Percentiles rank a stretch among this genome's conserved stretches.
phyloP scores from a whole-genome alignment of 2,329 filamentous ascomycete genomes.

The Lecanosticta acicola region DNA sequence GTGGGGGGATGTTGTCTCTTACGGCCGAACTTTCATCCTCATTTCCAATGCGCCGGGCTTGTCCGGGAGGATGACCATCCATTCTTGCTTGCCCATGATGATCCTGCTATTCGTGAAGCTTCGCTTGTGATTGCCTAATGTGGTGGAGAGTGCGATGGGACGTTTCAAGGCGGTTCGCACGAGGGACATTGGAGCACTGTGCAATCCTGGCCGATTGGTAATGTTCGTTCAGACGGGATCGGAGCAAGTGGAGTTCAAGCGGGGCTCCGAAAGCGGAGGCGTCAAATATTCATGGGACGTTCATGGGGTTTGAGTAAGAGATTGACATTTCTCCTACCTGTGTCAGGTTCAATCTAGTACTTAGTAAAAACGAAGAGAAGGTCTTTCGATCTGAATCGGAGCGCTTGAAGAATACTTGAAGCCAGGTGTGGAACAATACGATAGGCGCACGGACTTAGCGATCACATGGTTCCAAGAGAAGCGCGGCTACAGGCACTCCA shows the following conservation, averaged over 20 bases:
- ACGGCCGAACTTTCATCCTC: slow-evolving; percentile 40
- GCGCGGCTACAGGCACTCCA: too few species aligned
- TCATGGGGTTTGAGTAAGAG: neutral
- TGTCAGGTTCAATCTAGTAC: too few species aligned
- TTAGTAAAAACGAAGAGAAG: too few species aligned
- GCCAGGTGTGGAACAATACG: too few species aligned
- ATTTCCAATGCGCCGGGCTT: slow-evolving; percentile 37
- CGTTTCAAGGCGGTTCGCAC: neutral
- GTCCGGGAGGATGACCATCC: slow-evolving; percentile 48
- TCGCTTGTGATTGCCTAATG: neutral
- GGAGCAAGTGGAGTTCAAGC: neutral
- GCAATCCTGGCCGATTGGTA: too few species aligned
- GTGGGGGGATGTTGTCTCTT: slow-evolving; percentile 12
- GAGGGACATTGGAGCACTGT: slow-evolving; percentile 1
- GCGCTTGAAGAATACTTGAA: too few species aligned
- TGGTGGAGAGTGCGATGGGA: neutral
- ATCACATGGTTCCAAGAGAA: too few species aligned
- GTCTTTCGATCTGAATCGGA: too few species aligned
- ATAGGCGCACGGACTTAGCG: too few species aligned
- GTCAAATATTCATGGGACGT: neutral
- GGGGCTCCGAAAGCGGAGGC: neutral
- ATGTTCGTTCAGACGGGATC: too few species aligned
- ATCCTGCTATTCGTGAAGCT: slow-evolving; percentile 19
- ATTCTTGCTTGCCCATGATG: slow-evolving; percentile 41
- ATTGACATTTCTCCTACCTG: neutral